Evolutionary conservation across 2,329 filamentous ascomycete genomes (phyloP).

Genomic region (Epichloe hybrida): DNA sequence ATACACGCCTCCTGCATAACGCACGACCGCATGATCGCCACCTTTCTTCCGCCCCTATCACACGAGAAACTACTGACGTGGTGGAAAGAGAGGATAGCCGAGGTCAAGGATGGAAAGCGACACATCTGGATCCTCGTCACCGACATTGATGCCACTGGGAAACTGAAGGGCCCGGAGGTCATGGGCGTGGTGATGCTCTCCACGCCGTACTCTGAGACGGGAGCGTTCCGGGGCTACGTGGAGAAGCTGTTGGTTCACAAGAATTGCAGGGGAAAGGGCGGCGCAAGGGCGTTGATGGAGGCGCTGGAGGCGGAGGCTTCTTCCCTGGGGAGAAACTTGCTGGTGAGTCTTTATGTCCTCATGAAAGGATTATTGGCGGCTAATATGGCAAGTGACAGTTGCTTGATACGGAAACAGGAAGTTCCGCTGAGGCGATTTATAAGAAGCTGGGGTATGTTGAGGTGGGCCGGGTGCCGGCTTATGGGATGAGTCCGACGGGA

Average conservation of each 20-base stretch:
- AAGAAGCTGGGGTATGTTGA: conserved; percentile 41
- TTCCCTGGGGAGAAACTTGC: conserved; percentile 31
- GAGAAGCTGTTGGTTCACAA: conserved; percentile 46
- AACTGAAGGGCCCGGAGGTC: conserved; percentile 30
- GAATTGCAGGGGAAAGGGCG: conserved; percentile 34
- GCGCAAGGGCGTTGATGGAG: conserved; percentile 36
- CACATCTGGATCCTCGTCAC: conserved; percentile 40
- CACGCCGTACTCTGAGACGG: conserved; percentile 40
- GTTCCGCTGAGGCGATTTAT: conserved; percentile 39
- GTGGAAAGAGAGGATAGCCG: conserved; percentile 40
- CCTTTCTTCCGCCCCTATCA: conserved; percentile 45
- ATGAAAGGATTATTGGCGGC: background rate
- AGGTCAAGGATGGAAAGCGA: conserved; percentile 30
- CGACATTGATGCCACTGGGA: conserved; percentile 18
- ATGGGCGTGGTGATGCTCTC: conserved; percentile 43
- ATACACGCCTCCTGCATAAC: conserved; percentile 47
- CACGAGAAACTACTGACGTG: conserved; percentile 41
- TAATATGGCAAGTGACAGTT: conserved; percentile 19
- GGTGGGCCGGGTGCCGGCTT: conserved; percentile 41
- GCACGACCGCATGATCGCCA: conserved; percentile 40
- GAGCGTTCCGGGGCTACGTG: conserved; percentile 37
- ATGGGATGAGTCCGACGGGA: conserved; percentile 34
- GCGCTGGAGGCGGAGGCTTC: conserved; percentile 42
- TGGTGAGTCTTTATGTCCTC: conserved; percentile 29
- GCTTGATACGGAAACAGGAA: conserved; percentile 38